Evolutionary conservation across 1,284 basidiomycete genomes (phyloP), one percentile per base, ranked within the genome.

Genomic region (Volvariella volvacea): DNA sequence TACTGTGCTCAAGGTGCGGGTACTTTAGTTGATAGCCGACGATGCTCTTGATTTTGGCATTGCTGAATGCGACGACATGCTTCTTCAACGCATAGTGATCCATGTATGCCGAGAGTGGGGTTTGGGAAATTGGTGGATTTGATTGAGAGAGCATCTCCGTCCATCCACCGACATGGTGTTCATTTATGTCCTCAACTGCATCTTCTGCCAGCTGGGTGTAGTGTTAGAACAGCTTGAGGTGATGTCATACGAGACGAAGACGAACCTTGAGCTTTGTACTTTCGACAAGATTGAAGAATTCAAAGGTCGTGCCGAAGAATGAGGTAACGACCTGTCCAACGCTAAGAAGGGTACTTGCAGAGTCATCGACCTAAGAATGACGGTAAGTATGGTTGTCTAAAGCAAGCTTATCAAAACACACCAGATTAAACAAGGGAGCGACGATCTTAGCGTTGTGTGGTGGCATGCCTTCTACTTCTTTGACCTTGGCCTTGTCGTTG

Each of bases 81-180:
- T 84, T 85, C 47, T 75, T 74, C 50, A 89, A 67, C 33, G 74
- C 70, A 58, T 82, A 87, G 45, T 78, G 77, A 59, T 90, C 86
- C 73, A 92, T 82, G 62, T 90, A 94, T 0, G 90, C 88, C 14
- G 76, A 81, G 50, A 93, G 71, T 0, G 86, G 87, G 0, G 85
- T 84, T 46, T 85, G 84, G 3, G 74, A 67, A 46, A 92, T 76
- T 0, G 87, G 87, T 32, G 89, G 89, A 40, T 79, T 71, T 14
- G 88, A 86, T 41, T 68, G 75, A 15, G 70, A 68, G 48, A 92
- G 71, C 87, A 95, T 92, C 53, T 87, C 74, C 1, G 80, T 85
- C 92, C 92, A 95, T 3, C 79, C 82, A 49, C 79, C 73, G 36
- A 92, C 84, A 58, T 94, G 92, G 53, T 81, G 79, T 59, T 92